These are phyloP conservation scores for Allium fistulosum DNA, from an alignment of 106 monocot species.

Conservation along the genomic window DNA sequence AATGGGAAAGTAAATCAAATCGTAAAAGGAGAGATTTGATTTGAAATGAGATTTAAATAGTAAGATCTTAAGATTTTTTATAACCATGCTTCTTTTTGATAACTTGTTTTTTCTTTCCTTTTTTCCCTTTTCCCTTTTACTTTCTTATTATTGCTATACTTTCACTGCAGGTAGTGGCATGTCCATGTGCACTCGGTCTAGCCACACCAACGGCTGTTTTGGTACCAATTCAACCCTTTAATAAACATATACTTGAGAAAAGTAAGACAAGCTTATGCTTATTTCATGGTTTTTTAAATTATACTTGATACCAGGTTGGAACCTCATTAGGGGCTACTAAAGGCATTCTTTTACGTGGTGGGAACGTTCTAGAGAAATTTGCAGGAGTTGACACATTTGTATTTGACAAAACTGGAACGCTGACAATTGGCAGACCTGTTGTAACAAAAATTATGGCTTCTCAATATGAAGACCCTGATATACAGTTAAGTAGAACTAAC, in stretches of 20 bases:
- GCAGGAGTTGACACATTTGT: conserved; percentile 80
- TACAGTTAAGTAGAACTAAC: conserved; percentile 43
- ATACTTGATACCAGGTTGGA: conserved; percentile 56
- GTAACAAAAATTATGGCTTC: conserved; percentile 59
- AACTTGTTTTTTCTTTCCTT: no score
- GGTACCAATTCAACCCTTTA: conserved; percentile 26
- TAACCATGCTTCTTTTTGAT: no score
- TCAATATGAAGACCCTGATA: conserved; percentile 11
- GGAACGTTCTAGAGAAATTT: conserved; percentile 93
- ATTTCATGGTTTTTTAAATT: neutral
- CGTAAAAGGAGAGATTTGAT: no score
- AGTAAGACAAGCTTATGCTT: conserved; percentile 2
- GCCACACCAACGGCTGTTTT: conserved; percentile 98
- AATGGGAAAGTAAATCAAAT: no score
- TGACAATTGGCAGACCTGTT: conserved; percentile 81
- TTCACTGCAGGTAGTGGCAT: conserved; percentile 77
- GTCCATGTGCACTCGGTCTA: conserved; percentile 96
- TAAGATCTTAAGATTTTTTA: no score
- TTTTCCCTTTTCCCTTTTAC: no score
- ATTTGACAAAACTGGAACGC: conserved; percentile 96
- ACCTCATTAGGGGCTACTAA: conserved; percentile 92
- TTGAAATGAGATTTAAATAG: no score
- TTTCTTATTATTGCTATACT: no score
- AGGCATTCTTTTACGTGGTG: conserved; percentile 93
- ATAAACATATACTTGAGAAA: conserved; percentile 4